Evolutionary conservation across 257 asterid genomes (phyloP).

Genomic region (Henckelia pumila): DNA sequence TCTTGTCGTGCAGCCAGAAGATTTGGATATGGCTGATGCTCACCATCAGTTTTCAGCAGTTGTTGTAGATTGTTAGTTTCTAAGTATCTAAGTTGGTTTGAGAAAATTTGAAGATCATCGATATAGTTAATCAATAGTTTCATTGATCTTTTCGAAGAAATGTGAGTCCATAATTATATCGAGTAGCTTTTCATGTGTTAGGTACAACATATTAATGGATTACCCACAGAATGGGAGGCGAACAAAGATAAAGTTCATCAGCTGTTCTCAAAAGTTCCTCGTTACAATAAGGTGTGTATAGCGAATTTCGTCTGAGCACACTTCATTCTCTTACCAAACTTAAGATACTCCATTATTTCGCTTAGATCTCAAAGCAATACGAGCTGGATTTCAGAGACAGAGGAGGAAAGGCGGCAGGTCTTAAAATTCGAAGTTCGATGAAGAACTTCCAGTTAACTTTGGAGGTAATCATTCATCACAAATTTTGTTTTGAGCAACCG

Average conservation of each 20-base stretch:
- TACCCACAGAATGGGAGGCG: slow-evolving; percentile 72
- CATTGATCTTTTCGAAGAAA: not conserved
- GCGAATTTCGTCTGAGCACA: not conserved
- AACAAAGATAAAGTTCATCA: slow-evolving; percentile 69
- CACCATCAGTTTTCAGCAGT: not conserved
- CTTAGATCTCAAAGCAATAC: slow-evolving; percentile 59
- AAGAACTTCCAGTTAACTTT: slow-evolving; percentile 80
- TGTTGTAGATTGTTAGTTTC: not conserved
- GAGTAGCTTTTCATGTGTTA: slow-evolving; percentile 8
- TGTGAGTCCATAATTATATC: not conserved
- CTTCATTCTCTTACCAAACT: slow-evolving; percentile 9
- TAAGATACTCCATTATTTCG: not conserved
- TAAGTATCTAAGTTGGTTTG: no score
- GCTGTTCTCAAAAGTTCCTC: slow-evolving; percentile 72
- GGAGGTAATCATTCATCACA: slow-evolving; percentile 51
- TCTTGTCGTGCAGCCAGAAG: not conserved
- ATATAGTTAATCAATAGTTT: not conserved
- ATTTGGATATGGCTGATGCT: not conserved
- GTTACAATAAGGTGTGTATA: slow-evolving; percentile 62
- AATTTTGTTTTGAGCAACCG: not conserved
- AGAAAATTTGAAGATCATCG: no score
- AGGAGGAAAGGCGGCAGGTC: slow-evolving; percentile 77
- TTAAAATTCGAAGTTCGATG: slow-evolving; percentile 73
- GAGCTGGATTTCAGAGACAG: slow-evolving; percentile 83
- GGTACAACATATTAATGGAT: slow-evolving; percentile 76